Evolutionary conservation across 495 filamentous ascomycete species (phyloP).

Genomic region (Penicillium silybi): DNA sequence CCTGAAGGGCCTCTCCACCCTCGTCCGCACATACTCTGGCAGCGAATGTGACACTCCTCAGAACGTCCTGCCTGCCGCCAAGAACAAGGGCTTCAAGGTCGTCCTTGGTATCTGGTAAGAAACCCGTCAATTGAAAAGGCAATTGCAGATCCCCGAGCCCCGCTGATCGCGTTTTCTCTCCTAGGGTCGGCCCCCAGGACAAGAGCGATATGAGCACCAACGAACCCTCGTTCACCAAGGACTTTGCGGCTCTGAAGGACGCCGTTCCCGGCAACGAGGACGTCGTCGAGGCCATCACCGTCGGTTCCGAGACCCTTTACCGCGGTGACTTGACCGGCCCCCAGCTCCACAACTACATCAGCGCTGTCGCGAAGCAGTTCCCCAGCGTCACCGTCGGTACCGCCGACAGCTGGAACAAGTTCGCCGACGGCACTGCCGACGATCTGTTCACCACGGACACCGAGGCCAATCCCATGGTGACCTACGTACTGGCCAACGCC

Average conservation of each 20-base stretch:
- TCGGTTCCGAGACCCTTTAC: conserved; percentile 76
- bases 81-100: conserved; percentile 67
- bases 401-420: conserved; percentile 82
- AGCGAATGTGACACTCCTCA: conserved; percentile 59
- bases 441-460: conserved; percentile 51
- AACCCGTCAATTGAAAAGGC: neutral
- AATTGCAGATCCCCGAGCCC: neutral
- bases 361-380: conserved; percentile 53
- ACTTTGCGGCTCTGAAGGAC: conserved; percentile 57
- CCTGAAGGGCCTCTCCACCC: conserved; percentile 45
- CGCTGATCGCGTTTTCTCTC: conserved; percentile 1
- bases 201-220: conserved; percentile 28
- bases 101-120: conserved; percentile 71
- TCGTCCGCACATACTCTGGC: conserved; percentile 71
- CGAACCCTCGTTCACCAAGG: conserved; percentile 58
- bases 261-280: conserved; percentile 50
- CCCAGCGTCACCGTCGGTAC: conserved; percentile 63
- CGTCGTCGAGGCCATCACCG: conserved; percentile 68
- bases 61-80: conserved; percentile 68
- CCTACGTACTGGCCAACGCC: conserved; percentile 73
- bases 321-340: conserved; percentile 64
- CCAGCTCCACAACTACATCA: conserved; percentile 60
- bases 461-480: conserved; percentile 37
- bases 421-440: conserved; percentile 68
- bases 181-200: conserved; percentile 55